Conservation (phyloP, 164 flowering plant species). For the Tetrastigma voinierianum region DNA sequence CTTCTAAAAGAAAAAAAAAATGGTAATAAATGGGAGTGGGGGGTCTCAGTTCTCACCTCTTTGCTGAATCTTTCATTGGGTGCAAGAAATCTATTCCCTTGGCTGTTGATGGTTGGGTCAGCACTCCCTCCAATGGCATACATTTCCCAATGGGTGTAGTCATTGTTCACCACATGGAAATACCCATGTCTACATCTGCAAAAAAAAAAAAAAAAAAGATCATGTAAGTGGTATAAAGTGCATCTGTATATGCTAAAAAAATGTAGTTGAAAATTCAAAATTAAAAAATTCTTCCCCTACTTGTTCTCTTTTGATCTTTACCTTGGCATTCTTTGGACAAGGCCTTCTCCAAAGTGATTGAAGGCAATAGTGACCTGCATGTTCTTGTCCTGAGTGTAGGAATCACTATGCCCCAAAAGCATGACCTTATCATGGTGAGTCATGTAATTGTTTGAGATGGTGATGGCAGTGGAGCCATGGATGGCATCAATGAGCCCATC, state of each 20-base stretch:
- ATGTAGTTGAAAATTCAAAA: background rate
- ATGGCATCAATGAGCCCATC: constrained; percentile 83
- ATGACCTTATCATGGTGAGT: constrained; percentile 87
- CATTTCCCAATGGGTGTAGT: constrained; percentile 93
- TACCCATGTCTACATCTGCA: constrained; percentile 84
- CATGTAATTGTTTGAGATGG: constrained; percentile 78
- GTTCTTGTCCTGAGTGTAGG: constrained; percentile 62
- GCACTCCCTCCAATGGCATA: constrained; percentile 94
- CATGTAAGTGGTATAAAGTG: background rate
- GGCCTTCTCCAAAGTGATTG: constrained; percentile 86
- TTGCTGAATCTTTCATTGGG: constrained; percentile 54
- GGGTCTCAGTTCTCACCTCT: constrained; percentile 68
- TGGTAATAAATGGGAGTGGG: background rate
- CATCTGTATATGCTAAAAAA: too few relatives aligned
- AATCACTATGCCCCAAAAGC: constrained; percentile 81
- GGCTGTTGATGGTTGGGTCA: constrained; percentile 73
- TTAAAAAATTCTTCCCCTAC: background rate
- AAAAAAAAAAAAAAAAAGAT: background rate
- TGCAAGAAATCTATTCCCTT: constrained; percentile 77
- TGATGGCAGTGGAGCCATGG: constrained; percentile 74
- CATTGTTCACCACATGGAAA: constrained; percentile 93
- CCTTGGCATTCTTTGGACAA: constrained; percentile 90
- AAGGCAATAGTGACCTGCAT: constrained; percentile 88
- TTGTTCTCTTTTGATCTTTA: constrained; percentile 15
- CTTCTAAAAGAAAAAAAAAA: background rate